These are phyloP conservation scores for Populus hybrid DNA, from an alignment of 441 rosid species.

Conservation along the genomic window DNA sequence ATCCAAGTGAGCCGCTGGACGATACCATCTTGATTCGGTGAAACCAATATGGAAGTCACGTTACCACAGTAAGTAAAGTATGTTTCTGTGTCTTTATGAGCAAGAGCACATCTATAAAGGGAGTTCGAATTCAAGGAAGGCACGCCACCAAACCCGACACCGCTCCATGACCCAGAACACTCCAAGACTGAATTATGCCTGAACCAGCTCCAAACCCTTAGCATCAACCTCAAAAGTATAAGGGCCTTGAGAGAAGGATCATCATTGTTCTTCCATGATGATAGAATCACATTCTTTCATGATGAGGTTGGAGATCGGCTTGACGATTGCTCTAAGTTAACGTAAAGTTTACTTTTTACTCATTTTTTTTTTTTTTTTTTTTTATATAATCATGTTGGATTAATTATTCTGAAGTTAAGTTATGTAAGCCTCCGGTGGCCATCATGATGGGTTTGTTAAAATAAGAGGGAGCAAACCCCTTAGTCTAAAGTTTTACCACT, in stretches of 20 bases:
- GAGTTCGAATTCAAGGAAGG: neutral
- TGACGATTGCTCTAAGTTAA: too few relatives aligned
- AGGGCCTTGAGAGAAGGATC: constrained; percentile 5
- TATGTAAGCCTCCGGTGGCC: too few relatives aligned
- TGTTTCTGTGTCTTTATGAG: neutral
- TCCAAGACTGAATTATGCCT: neutral
- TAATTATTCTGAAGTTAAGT: too few relatives aligned
- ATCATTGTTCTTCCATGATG: constrained; percentile 10
- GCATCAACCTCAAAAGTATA: neutral
- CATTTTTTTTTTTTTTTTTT: too few relatives aligned
- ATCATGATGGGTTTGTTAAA: too few relatives aligned
- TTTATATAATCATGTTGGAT: too few relatives aligned
- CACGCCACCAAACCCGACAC: neutral
- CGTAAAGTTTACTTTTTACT: too few relatives aligned
- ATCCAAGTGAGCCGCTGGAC: neutral
- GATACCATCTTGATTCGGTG: too few relatives aligned
- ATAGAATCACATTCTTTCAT: neutral
- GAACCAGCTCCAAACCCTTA: neutral
- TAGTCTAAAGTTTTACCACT: too few relatives aligned
- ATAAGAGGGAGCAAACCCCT: too few relatives aligned
- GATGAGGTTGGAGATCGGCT: too few relatives aligned
- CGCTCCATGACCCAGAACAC: constrained; percentile 13
- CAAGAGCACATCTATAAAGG: neutral
- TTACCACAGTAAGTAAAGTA: neutral
- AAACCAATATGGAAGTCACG: neutral